These are phyloP conservation scores for Fusarium torulosum DNA, from an alignment of 2,329 filamentous ascomycete genomes.

Conservation along the genomic window DNA sequence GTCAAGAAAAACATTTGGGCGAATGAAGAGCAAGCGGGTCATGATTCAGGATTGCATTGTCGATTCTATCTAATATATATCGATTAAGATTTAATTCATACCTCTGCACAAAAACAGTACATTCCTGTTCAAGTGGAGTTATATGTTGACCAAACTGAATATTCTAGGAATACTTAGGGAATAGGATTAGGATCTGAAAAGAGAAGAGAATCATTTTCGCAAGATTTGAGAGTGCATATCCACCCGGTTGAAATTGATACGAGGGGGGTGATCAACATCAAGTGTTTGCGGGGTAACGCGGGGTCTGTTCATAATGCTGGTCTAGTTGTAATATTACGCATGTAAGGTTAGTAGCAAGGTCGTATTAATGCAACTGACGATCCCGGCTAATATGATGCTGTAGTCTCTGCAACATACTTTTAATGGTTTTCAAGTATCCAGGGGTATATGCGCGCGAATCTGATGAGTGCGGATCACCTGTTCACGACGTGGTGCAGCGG, in stretches of 20 bases:
- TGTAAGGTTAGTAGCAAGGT: no score
- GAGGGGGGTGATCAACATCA: background rate
- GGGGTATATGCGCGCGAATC: conserved; percentile 16
- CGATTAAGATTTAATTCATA: background rate
- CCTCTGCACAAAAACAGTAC: background rate
- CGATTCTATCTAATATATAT: no score
- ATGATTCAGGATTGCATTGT: background rate
- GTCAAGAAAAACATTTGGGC: background rate
- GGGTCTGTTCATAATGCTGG: no score
- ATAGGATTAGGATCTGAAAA: no score
- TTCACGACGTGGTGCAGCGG: background rate
- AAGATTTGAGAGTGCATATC: background rate
- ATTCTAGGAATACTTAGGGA: no score
- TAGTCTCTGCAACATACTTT: background rate
- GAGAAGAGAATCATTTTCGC: background rate
- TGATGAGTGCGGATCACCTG: background rate
- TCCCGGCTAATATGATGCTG: background rate
- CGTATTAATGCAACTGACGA: background rate
- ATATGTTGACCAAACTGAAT: background rate
- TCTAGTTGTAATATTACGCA: no score
- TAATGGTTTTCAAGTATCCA: background rate
- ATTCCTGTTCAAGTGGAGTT: background rate
- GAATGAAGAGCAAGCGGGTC: no score
- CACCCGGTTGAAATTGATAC: background rate
- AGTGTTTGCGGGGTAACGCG: conserved; percentile 12